A percentile compares a stretch with the other conserved stretches of the same genome.
phyloP scores from a whole-genome alignment of 495 filamentous ascomycete species.

The Annulohypoxylon moriforme region DNA sequence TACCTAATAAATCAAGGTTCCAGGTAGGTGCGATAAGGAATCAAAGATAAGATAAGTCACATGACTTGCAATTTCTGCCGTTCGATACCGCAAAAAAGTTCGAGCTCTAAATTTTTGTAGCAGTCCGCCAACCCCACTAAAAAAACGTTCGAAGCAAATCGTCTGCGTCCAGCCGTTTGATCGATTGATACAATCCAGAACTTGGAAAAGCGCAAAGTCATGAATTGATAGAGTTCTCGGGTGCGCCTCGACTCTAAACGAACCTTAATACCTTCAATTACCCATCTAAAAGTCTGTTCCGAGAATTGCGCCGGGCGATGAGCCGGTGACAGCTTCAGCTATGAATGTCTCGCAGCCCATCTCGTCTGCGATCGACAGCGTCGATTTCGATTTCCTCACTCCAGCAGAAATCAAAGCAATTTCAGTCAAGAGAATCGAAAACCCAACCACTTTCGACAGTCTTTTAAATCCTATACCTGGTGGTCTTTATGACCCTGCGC shows the following conservation, averaged over 20 bases:
- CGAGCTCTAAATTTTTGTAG: constrained; percentile 46
- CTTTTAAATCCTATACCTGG: constrained; percentile 85
- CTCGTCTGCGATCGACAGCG: constrained; percentile 82
- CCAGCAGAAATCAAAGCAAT: constrained; percentile 84
- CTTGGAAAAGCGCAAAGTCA: constrained; percentile 16
- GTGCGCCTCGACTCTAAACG: constrained; percentile 1
- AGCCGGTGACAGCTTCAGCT: constrained; percentile 40
- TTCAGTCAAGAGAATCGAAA: constrained; percentile 92
- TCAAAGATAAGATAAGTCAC: constrained; percentile 32
- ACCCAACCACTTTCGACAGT: constrained; percentile 88
- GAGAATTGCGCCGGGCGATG: constrained; percentile 32
- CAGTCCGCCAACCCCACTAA: constrained; percentile 37
- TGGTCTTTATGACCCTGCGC: constrained; percentile 90
- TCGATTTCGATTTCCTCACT: constrained; percentile 87
- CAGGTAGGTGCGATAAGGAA: constrained; percentile 17
- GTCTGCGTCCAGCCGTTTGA: constrained; percentile 22
- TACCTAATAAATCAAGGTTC: constrained; percentile 21
- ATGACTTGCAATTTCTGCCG: constrained; percentile 44
- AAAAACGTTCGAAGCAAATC: constrained; percentile 20
- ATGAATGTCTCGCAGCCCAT: constrained; percentile 94
- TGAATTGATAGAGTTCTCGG: constrained; percentile 31
- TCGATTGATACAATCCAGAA: constrained; percentile 21
- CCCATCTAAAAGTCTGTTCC: not conserved
- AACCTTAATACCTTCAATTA: constrained; percentile 1
- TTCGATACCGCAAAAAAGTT: constrained; percentile 47